Conservation (phyloP, 805 yeast genomes). For the Metschnikowia bowlesiae region DNA sequence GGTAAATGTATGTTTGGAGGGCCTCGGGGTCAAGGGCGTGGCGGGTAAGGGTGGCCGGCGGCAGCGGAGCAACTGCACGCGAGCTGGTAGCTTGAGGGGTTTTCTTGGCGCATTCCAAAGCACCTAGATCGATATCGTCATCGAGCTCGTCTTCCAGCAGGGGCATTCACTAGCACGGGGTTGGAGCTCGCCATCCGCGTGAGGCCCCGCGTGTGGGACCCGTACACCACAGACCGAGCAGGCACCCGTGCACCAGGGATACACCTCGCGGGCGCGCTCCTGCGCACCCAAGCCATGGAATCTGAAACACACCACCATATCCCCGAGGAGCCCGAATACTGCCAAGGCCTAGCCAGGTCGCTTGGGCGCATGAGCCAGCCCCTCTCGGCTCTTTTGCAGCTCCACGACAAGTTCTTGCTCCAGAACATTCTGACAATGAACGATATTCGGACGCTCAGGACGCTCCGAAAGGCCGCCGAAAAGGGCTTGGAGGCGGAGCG, state of each 20-base stretch:
- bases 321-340: neutral
- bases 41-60: constrained; percentile 2
- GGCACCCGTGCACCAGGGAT: neutral
- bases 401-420: constrained; percentile 27
- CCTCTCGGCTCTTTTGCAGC: constrained; percentile 19
- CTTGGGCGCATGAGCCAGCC: constrained; percentile 24
- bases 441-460: constrained; percentile 19
- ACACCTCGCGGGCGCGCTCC: neutral
- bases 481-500: constrained; percentile 1
- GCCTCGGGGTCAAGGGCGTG: constrained; percentile 9
- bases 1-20: constrained; percentile 60
- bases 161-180: neutral
- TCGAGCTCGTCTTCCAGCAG: constrained; percentile 10
- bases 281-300: neutral
- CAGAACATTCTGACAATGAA: constrained; percentile 26
- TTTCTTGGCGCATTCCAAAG: constrained; percentile 1
- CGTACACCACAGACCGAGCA: neutral
- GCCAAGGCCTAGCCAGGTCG: constrained; percentile 17
- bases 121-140: constrained; percentile 14
- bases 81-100: neutral
- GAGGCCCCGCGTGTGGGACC: neutral
- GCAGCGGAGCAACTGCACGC: neutral
- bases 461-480: constrained; percentile 7
- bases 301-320: neutral
- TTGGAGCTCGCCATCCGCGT: neutral